A percentile compares a stretch with the other conserved stretches of the same genome.
Conservation (phyloP, 108 stramenopile species). For the Nitzschia sp. region DNA sequence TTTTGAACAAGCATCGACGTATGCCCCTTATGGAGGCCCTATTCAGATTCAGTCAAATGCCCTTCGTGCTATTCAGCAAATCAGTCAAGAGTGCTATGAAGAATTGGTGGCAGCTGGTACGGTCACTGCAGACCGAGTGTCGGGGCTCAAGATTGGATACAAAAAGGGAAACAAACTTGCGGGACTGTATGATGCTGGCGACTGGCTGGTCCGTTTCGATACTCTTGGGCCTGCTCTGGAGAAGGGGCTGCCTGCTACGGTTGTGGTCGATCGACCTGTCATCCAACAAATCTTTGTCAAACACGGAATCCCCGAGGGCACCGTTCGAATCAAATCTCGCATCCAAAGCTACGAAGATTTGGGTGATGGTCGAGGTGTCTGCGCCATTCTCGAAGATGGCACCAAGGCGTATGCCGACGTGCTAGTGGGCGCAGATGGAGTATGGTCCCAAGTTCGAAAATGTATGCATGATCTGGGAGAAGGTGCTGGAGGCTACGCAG, state of each 20-base stretch:
- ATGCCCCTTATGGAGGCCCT: constrained; percentile 96
- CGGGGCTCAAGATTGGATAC: constrained; percentile 91
- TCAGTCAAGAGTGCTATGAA: constrained; percentile 78
- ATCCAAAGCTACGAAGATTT: constrained; percentile 76
- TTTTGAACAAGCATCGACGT: constrained; percentile 88
- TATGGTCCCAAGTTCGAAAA: constrained; percentile 90
- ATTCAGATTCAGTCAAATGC: constrained; percentile 98
- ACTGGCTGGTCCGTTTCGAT: constrained; percentile 95
- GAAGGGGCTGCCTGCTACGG: constrained; percentile 90
- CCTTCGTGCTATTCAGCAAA: constrained; percentile 87
- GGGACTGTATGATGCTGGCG: constrained; percentile 85
- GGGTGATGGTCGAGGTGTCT: constrained; percentile 70
- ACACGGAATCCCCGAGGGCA: constrained; percentile 86
- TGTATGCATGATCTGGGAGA: constrained; percentile 80
- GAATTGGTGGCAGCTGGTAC: constrained; percentile 84
- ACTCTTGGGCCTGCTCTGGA: constrained; percentile 92
- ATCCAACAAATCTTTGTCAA: constrained; percentile 95
- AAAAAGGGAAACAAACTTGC: constrained; percentile 71
- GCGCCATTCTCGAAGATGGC: constrained; percentile 80
- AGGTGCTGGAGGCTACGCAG: constrained; percentile 86
- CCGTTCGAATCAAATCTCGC: constrained; percentile 85
- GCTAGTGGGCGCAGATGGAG: constrained; percentile 95
- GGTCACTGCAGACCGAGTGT: constrained; percentile 88
- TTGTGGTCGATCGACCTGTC: constrained; percentile 96
- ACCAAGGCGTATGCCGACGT: constrained; percentile 89